Conservation (phyloP, 2,329 filamentous ascomycete genomes). For the Phyllosticta citribraziliensis region DNA sequence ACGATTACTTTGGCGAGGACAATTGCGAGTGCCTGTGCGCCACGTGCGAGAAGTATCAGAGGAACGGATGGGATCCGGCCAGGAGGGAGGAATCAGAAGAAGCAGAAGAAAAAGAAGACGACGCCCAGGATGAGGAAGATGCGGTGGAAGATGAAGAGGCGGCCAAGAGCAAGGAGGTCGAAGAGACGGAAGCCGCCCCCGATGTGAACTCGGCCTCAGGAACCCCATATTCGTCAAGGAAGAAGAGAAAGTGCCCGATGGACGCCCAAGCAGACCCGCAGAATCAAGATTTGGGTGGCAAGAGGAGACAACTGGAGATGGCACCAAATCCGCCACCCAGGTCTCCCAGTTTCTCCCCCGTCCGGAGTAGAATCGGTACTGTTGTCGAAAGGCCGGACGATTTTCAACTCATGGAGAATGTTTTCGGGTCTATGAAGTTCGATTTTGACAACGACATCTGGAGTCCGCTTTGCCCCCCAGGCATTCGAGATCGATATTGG, state of each 20-base stretch:
- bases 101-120: constrained; percentile 12
- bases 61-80: constrained; percentile 70
- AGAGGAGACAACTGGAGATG: background rate
- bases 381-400: no score
- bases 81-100: constrained; percentile 15
- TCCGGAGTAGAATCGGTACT: no score
- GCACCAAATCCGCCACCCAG: background rate
- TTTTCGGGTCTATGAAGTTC: no score
- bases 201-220: background rate
- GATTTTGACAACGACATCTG: no score
- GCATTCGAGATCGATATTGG: no score
- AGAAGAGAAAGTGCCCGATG: constrained; percentile 21
- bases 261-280: constrained; percentile 14
- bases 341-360: no score
- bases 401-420: no score
- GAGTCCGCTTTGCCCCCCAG: no score
- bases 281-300: no score
- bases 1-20: constrained; percentile 88
- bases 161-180: constrained; percentile 8
- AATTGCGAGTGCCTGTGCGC: constrained; percentile 92
- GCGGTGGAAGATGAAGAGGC: background rate
- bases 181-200: background rate
- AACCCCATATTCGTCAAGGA: constrained; percentile 14
- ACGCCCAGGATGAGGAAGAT: background rate
- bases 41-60: constrained; percentile 65